Base-by-base conservation (phyloP, 2,329 filamentous ascomycete genomes). In the Coniochaeta prunicola region DNA sequence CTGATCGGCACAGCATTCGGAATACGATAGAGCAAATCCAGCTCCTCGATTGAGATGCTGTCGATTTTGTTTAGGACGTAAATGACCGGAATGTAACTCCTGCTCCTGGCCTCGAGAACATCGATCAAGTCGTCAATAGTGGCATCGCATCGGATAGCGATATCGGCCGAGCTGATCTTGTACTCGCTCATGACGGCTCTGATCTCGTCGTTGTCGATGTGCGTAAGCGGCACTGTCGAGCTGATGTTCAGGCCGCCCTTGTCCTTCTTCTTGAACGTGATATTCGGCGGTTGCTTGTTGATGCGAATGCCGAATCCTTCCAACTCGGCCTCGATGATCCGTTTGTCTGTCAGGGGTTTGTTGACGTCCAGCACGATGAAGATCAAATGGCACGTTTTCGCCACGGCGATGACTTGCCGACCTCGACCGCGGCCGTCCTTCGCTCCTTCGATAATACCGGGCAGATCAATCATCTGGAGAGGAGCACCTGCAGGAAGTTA, bases 21-120 rank as follows among this genome's bases (percentile, higher is more conserved):
- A 65, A 99, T 99, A 45, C 93, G 88, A 77, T 99, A 97, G 30
- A 99, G 81, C 61, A 99, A 79, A 75, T 99, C 94, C 62, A 99
- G 82, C 76, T 99, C 94, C 76, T 99, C 93, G 66, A 99, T 97
- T 57, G 91, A 93, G 72, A 99, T 97, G 58, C 92, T 86, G 75
- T 99, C 94, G 66, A 99, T 99, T 80, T 99, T 99, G 84, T 99
- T 99, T 68, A 99, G 82, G 45, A 96, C 94, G 77, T 99, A 99
- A 58, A 99, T 91, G 64, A 97, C 94, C n/a, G 94, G 94, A 64
- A 99, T 97, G 73, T 99, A 99, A 72, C 90, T 92, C 74, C 94
- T 85, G 71, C 89, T 91, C 80, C 91, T 96, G 53, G 93, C 93
- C 74, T 99, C 94, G 53, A 99, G 83, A 21, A 99, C 78, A 74